A percentile compares a stretch with the other conserved stretches of the same genome.
Evolutionary conservation across 305 asterid genomes (phyloP).

Genomic region (Rubia tinctorum): DNA sequence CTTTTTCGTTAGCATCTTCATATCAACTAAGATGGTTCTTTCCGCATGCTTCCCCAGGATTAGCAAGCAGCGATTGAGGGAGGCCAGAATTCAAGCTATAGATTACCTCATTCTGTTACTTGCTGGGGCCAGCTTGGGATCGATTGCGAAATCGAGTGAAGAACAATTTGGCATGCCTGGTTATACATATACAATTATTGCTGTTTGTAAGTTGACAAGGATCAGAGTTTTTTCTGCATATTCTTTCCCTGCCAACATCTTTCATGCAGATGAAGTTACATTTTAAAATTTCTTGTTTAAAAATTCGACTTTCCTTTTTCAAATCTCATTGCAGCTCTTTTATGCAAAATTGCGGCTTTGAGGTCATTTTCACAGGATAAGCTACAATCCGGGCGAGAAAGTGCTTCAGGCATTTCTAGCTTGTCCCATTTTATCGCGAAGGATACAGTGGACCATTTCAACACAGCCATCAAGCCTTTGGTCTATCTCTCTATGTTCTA

Average conservation of each 20-base stretch:
- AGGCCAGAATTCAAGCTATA: slow-evolving; percentile 76
- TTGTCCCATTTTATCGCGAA: slow-evolving; percentile 85
- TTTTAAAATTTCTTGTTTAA: neutral
- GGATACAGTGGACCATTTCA: slow-evolving; percentile 88
- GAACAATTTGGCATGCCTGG: slow-evolving; percentile 77
- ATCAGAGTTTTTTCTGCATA: slow-evolving; percentile 4
- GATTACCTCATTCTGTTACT: slow-evolving; percentile 88
- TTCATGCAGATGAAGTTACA: neutral
- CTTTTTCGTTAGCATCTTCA: slow-evolving; percentile 1
- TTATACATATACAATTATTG: slow-evolving; percentile 78
- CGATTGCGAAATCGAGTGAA: slow-evolving; percentile 65
- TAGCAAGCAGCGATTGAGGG: slow-evolving; percentile 80
- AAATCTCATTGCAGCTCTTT: slow-evolving; percentile 59
- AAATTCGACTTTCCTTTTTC: slow-evolving; percentile 11
- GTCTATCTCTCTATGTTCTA: slow-evolving; percentile 94
- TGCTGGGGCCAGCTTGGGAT: slow-evolving; percentile 96
- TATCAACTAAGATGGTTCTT: slow-evolving; percentile 16
- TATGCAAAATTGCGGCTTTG: slow-evolving; percentile 90
- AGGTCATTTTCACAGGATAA: slow-evolving; percentile 91
- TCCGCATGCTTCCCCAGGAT: slow-evolving; percentile 46
- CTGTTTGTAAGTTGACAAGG: slow-evolving; percentile 70
- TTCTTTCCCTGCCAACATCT: neutral
- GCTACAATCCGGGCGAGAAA: slow-evolving; percentile 91
- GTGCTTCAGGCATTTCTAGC: slow-evolving; percentile 94
- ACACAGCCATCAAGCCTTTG: slow-evolving; percentile 75